phyloP scores from a whole-genome alignment of 441 rosid species.

The Pelargonium exstipulatum region DNA sequence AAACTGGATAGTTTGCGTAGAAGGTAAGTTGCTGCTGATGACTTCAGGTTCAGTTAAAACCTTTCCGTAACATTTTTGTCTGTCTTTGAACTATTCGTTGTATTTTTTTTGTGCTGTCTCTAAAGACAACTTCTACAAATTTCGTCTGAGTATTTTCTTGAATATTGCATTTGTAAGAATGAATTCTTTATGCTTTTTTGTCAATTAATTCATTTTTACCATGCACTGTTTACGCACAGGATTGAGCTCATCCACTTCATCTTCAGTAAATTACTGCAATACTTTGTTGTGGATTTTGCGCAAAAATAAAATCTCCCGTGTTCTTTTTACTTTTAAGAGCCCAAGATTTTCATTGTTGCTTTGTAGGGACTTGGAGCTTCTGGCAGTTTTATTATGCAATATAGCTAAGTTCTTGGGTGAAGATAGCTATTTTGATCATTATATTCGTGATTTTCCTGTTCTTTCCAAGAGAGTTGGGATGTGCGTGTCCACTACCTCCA shows the following conservation, averaged over 20 bases:
- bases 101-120: not conserved
- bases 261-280: not conserved
- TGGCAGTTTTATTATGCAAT: constrained; percentile 60
- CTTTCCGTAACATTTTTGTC: not conserved
- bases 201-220: not conserved
- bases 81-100: constrained; percentile 7
- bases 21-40: constrained; percentile 41
- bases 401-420: constrained; percentile 75
- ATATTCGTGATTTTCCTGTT: constrained; percentile 86
- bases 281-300: constrained; percentile 8
- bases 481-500: constrained; percentile 33
- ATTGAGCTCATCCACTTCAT: constrained; percentile 2
- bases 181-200: not conserved
- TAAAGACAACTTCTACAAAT: not conserved
- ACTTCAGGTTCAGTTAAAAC: not conserved
- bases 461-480: constrained; percentile 43
- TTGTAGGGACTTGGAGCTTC: constrained; percentile 80
- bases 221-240: not conserved
- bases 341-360: constrained; percentile 21
- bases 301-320: not conserved
- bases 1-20: constrained; percentile 92
- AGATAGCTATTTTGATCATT: constrained; percentile 77
- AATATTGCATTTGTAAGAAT: not conserved
- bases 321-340: constrained; percentile 18
- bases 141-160: constrained; percentile 14